A percentile compares a stretch with the other conserved stretches of the same genome.
These are phyloP conservation scores for Kodamaea fukazawae DNA, from an alignment of 805 yeast species.

Conservation along the genomic window DNA sequence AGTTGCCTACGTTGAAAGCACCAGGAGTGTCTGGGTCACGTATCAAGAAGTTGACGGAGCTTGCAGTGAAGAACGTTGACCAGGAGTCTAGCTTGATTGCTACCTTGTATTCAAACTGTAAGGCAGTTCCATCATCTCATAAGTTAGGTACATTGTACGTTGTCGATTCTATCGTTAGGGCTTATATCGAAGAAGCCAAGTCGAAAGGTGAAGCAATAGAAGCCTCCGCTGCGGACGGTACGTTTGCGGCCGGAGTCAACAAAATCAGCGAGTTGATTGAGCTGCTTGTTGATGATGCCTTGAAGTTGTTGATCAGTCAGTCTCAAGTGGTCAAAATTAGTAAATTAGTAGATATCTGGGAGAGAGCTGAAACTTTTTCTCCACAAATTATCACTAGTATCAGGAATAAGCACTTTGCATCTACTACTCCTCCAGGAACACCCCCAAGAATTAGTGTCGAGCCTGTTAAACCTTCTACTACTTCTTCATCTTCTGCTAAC, in stretches of 20 bases:
- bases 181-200: conserved; percentile 71
- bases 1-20: conserved; percentile 59
- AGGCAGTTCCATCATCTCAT: conserved; percentile 71
- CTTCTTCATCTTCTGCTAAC: conserved; percentile 2
- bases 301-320: conserved; percentile 51
- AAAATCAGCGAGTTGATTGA: conserved; percentile 64
- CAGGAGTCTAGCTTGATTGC: conserved; percentile 56
- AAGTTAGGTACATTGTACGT: conserved; percentile 90
- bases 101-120: conserved; percentile 62
- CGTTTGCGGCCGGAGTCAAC: conserved; percentile 70
- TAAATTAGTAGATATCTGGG: conserved; percentile 92
- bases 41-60: conserved; percentile 77
- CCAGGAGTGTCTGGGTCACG: conserved; percentile 96
- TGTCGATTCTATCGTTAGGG: conserved; percentile 88
- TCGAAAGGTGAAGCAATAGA: conserved; percentile 49
- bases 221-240: conserved; percentile 58
- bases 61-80: conserved; percentile 68
- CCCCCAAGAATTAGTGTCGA: conserved; percentile 43
- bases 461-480: conserved; percentile 19
- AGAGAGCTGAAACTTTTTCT: conserved; percentile 73
- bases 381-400: conserved; percentile 53
- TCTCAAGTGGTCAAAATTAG: conserved; percentile 66
- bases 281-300: conserved; percentile 59
- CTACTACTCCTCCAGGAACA: conserved; percentile 68
- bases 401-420: conserved; percentile 55